These are phyloP conservation scores for Corymbia maculata DNA, from an alignment of 345 rosid species.

Conservation along the genomic window DNA sequence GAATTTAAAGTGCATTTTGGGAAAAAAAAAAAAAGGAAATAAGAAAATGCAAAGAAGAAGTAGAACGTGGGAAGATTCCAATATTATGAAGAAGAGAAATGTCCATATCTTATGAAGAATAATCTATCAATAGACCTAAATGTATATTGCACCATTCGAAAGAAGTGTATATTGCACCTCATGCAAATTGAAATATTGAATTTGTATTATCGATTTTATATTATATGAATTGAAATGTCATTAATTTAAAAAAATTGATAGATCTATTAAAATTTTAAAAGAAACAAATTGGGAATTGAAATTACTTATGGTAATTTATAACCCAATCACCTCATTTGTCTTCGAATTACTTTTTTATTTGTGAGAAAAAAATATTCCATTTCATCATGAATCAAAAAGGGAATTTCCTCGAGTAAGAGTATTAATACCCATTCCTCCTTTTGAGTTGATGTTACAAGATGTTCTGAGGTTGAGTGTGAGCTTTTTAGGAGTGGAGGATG, in stretches of 20 bases:
- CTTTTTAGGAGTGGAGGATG: too few relatives aligned
- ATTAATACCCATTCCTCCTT: background rate
- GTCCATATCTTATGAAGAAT: background rate
- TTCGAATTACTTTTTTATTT: background rate
- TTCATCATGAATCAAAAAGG: background rate
- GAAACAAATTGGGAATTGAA: background rate
- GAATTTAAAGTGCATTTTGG: background rate
- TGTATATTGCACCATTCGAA: background rate
- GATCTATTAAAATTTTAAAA: background rate
- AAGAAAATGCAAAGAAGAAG: background rate
- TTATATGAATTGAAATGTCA: rapidly evolving
- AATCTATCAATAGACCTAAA: background rate
- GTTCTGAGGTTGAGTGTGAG: too few relatives aligned
- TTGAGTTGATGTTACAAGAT: too few relatives aligned
- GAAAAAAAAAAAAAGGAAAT: background rate
- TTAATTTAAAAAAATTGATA: background rate
- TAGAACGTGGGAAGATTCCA: background rate
- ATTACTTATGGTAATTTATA: background rate
- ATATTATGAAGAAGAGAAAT: background rate
- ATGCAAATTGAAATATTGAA: background rate
- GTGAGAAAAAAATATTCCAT: background rate
- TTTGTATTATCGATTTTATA: background rate
- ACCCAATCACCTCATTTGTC: background rate
- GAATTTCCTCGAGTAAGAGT: too few relatives aligned
- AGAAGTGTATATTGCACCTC: background rate